Percentiles rank a stretch among this genome's conserved stretches.
Evolutionary conservation across 1,284 basidiomycete species (phyloP).

Genomic region (Fomitiporia mediterranea): DNA sequence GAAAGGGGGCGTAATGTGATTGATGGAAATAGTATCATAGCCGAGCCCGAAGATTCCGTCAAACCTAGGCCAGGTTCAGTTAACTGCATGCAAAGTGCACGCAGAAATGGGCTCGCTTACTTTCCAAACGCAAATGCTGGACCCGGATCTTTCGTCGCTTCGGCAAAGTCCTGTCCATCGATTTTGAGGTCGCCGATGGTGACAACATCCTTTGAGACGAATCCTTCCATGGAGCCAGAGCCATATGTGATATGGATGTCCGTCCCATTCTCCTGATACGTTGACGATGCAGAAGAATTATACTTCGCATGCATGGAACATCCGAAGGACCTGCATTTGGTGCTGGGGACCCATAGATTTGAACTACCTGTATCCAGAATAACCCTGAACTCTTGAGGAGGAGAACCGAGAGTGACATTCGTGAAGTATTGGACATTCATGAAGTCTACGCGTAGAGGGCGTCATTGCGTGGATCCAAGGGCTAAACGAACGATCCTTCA

Average conservation of each 20-base stretch:
- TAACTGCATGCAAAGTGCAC: background rate
- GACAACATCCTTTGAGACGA: constrained; percentile 84
- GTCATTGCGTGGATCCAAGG: constrained; percentile 14
- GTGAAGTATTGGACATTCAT: constrained; percentile 98
- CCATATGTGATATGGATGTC: constrained; percentile 94
- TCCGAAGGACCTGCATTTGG: constrained; percentile 88
- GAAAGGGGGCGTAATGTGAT: constrained; percentile 92
- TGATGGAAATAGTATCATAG: constrained; percentile 96
- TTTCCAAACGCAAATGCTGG: constrained; percentile 97
- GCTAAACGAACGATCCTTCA: background rate
- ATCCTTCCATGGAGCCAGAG: constrained; percentile 95
- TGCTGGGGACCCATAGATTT: constrained; percentile 93
- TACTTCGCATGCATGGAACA: constrained; percentile 98
- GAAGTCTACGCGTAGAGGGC: constrained; percentile 60
- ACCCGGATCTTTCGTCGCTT: constrained; percentile 95
- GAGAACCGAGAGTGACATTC: constrained; percentile 80
- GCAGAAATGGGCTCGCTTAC: constrained; percentile 40
- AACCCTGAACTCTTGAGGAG: constrained; percentile 85
- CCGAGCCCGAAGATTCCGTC: constrained; percentile 95
- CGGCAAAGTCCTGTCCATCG: constrained; percentile 85
- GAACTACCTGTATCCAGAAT: constrained; percentile 87
- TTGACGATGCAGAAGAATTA: constrained; percentile 77
- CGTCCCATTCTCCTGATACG: constrained; percentile 91
- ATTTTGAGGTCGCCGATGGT: constrained; percentile 83
- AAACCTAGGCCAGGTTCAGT: constrained; percentile 51